Evolutionary conservation across 805 yeast species (phyloP), one percentile per base, ranked within the genome.

Genomic region (Teunomyces aglyptinius): DNA sequence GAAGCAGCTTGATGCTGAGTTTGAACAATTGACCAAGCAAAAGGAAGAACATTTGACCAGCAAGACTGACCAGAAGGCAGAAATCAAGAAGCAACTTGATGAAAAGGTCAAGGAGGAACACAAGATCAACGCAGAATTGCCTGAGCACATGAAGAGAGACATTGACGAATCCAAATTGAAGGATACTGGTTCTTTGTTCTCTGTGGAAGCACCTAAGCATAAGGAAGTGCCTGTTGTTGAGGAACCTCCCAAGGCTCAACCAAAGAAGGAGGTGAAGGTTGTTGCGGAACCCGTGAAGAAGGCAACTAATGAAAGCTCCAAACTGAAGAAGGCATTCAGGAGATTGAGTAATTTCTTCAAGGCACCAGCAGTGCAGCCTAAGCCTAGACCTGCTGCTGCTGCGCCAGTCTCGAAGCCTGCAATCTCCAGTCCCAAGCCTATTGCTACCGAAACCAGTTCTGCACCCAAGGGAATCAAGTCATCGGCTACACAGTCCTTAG

Each of bases 91-190:
- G 12, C 58, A 57, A 5, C 51, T 71, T 29, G 68, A 66, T 19
- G 62, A 63, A 26, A 57, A 60, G 52, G 71, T 72, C 64, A 79
- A 63, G 42, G 78, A 76, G 43, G 80, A 74, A 53, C 74, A 69
- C 55, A 69, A 67, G 45, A 76, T 80, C 54, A 78, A 78, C 54
- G 58, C 53, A 11, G 76, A 70, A 46, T 70, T 77, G 50, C 85
- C 85, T 10, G 81, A 75, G 42, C 85, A 80, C 61, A 65, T 80
- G 56, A 70, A 66, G 49, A 59, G 47, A 13, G 61, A 62, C 4
- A 54, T 72, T 11, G 63, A 70, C 48, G 76, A 71, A 49, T 49
- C 52, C 39, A 61, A 63, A 49, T 56, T 71, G 31, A 60, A 63
- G 29, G 77, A 72, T 51, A 66, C 72, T 15, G 63, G 69, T 4